Conservation (phyloP, 2,329 filamentous ascomycete genomes). For the Rugonectria rugulosa region DNA sequence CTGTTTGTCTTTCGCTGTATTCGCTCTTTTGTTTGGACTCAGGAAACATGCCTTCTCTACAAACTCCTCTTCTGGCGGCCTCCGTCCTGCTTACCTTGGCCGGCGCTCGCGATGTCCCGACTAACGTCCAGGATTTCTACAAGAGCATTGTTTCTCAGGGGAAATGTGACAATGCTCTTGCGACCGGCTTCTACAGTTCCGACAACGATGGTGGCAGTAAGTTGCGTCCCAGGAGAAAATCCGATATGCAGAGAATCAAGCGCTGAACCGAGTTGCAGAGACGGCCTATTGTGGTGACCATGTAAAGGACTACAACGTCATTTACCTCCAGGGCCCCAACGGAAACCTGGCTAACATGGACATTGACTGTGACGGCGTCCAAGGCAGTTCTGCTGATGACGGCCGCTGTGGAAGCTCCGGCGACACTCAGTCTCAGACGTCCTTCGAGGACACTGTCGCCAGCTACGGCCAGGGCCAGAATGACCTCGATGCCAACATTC, state of each 20-base stretch:
- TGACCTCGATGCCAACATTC: constrained; percentile 59
- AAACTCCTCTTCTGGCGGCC: constrained; percentile 31
- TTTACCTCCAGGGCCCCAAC: constrained; percentile 57
- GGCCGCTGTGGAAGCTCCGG: constrained; percentile 54
- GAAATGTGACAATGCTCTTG: constrained; percentile 48
- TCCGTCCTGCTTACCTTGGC: constrained; percentile 32
- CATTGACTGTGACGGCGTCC: constrained; percentile 64
- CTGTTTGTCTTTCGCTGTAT: not conserved
- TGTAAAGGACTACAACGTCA: constrained; percentile 47
- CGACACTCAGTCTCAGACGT: constrained; percentile 56
- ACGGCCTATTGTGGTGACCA: constrained; percentile 58
- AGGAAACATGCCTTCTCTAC: constrained; percentile 33
- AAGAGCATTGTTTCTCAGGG: constrained; percentile 47
- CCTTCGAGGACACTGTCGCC: constrained; percentile 52
- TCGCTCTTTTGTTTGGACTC: not conserved
- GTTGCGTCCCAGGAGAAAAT: constrained; percentile 8
- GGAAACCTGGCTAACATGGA: constrained; percentile 62
- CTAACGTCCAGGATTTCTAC: constrained; percentile 52
- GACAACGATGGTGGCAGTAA: constrained; percentile 48
- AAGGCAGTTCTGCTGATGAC: constrained; percentile 49
- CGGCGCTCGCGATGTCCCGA: constrained; percentile 47
- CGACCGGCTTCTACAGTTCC: constrained; percentile 50
- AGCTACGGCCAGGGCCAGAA: constrained; percentile 45
- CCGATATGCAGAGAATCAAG: constrained; percentile 9
- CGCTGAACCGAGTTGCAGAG: constrained; percentile 28